Conservation (phyloP, 2,329 filamentous ascomycete species). For the Penicillium sp. region DNA sequence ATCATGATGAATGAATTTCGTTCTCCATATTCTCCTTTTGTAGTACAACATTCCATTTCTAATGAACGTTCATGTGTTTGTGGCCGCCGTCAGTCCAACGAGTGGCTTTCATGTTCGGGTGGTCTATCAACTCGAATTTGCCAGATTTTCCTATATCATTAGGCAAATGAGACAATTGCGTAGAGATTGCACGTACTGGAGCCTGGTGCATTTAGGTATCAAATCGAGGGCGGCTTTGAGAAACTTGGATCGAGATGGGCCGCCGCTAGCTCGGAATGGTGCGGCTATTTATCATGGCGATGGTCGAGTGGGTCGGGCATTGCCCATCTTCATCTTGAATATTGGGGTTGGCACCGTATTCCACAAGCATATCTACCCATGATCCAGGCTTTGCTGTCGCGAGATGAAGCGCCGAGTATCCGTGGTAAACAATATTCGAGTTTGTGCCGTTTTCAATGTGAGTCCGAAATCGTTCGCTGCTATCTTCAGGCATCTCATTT, state of each 20-base stretch:
- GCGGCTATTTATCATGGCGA: background rate
- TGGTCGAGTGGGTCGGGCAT: background rate
- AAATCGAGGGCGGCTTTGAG: no score
- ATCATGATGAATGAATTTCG: slow-evolving; percentile 24
- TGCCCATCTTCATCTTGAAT: background rate
- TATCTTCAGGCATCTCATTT: background rate
- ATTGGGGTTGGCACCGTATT: background rate
- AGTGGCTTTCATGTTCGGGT: no score
- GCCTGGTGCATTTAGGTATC: no score
- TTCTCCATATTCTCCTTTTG: slow-evolving; percentile 2
- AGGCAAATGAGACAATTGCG: no score
- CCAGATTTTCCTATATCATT: no score
- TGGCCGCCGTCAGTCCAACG: no score
- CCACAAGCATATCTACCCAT: background rate
- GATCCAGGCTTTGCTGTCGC: background rate
- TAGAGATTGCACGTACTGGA: no score
- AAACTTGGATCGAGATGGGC: no score
- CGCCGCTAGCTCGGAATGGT: no score
- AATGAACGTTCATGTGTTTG: no score
- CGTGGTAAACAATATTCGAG: background rate
- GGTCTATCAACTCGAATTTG: no score
- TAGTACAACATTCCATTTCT: slow-evolving; percentile 2
- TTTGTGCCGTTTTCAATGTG: background rate
- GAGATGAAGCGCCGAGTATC: background rate
- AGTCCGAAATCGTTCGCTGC: background rate